These are phyloP conservation scores for Colletotrichum tanaceti DNA, from an alignment of 2,329 filamentous ascomycete genomes.

Conservation along the genomic window DNA sequence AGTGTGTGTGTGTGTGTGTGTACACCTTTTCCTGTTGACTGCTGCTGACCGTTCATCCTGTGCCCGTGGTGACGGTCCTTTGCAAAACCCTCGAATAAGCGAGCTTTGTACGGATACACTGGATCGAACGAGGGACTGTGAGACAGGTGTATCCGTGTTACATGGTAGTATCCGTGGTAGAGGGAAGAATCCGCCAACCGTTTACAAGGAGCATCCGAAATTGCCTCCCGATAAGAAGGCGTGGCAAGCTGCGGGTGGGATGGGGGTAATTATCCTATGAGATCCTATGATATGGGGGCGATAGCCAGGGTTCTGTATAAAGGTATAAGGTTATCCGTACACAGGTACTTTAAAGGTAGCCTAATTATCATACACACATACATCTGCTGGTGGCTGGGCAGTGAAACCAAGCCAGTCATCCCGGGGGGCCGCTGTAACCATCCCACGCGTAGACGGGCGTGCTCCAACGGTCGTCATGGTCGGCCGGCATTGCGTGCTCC, in stretches of 20 bases:
- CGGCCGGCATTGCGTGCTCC: constrained; percentile 37
- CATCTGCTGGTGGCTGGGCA: no score
- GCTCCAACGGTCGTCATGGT: constrained; percentile 30
- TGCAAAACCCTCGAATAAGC: neutral
- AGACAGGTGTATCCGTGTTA: no score
- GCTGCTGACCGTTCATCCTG: neutral
- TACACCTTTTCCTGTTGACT: no score
- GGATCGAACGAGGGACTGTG: no score
- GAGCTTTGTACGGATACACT: no score
- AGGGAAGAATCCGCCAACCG: no score
- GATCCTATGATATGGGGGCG: constrained; percentile 11
- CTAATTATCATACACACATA: no score
- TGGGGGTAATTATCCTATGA: no score
- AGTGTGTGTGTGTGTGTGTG: no score
- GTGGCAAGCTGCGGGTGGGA: neutral
- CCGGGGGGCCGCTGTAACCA: neutral
- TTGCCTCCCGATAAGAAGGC: neutral
- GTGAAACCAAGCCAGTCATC: neutral
- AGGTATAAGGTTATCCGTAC: no score
- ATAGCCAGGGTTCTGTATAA: constrained; percentile 16
- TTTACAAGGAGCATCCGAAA: no score
- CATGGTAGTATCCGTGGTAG: no score
- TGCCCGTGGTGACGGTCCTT: neutral
- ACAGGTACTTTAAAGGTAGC: constrained; percentile 10
- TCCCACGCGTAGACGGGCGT: neutral